A percentile compares a stretch with the other conserved stretches of the same genome.
phyloP scores from a whole-genome alignment of 768 basidiomycete species.

The Boletus reticulatus region DNA sequence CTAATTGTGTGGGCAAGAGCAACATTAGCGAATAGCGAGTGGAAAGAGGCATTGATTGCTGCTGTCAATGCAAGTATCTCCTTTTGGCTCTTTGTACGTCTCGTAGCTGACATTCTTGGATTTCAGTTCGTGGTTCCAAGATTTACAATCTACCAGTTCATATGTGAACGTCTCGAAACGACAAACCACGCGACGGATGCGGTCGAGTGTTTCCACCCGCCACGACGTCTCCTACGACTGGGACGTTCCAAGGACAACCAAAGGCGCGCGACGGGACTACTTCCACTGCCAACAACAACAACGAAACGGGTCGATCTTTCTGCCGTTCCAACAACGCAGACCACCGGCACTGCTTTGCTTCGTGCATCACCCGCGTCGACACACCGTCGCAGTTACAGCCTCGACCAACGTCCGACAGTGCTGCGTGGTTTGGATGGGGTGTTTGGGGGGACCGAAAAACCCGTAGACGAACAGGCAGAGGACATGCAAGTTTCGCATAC shows the following conservation, averaged over 20 bases:
- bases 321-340: conserved; percentile 24
- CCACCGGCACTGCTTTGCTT: conserved; percentile 40
- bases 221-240: conserved; percentile 55
- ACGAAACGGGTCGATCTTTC: conserved; percentile 33
- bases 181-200: too few relatives aligned
- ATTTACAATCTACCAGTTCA: too few relatives aligned
- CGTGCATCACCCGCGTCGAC: conserved; percentile 75
- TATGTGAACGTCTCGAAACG: too few relatives aligned
- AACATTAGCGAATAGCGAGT: too few relatives aligned
- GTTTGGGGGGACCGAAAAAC: conserved; percentile 45
- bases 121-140: too few relatives aligned
- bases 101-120: too few relatives aligned
- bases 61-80: too few relatives aligned
- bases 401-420: conserved; percentile 67
- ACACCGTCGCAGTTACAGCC: conserved; percentile 79
- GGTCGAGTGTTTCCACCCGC: conserved; percentile 19
- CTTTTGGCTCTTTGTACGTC: too few relatives aligned
- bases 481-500: conserved; percentile 49
- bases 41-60: too few relatives aligned
- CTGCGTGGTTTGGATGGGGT: conserved; percentile 58
- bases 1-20: too few relatives aligned
- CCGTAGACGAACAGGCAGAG: conserved; percentile 45
- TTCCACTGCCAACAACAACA: conserved; percentile 33
- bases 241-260: conserved; percentile 58
- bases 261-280: conserved; percentile 63